Base-by-base conservation (phyloP, 768 basidiomycete genomes). In the Boletus patriciae region DNA sequence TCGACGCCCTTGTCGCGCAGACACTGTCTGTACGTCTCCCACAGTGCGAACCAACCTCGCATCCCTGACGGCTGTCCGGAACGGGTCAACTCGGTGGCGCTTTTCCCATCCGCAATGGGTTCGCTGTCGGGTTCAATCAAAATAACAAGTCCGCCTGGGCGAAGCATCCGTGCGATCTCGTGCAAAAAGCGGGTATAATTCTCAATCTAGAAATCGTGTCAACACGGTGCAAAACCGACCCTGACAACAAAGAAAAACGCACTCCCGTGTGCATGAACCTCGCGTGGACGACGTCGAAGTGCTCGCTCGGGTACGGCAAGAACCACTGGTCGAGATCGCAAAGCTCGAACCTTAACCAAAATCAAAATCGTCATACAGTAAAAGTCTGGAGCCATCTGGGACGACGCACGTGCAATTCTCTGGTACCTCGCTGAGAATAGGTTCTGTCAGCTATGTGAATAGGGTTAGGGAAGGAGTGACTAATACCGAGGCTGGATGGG, bases 201-300 rank as follows among this genome's bases (percentile, higher is more conserved):
- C 55, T 76, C 76, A 59, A 89, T 84, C 86, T 88, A 65, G 58
- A 60, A 60, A 63, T 47, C 27, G 31, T 42, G 47, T 51, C 61
- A 52, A 18, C 36, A 46, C 50, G 27, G 33, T 21, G 42, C 6
- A 55, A 57, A 50, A 52, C 34, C 46, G 36, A 29, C 51, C 49
- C 31, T n/a, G 48, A 54, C 13, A 49, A 50, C n/a, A 42, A 55
- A 46, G 43, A 15, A 47, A 68, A 34, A 60, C 62, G 56, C 43
- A 70, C 84, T 52, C 87, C 87, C 27, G 79, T 82, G 63, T 87
- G 85, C 66, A 88, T 78, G 36, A 79, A 85, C 51, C 87, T 82
- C 38, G 84, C 86, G 65, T 89, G 87, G 44, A 89, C 78, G 61
- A 89, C 73, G 67, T 89, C 84, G 61, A 88, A 89, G 45, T 83